A percentile compares a stretch with the other conserved stretches of the same genome.
These are phyloP conservation scores for Venturia oleaginea DNA, from an alignment of 2,329 filamentous ascomycete genomes.

Conservation along the genomic window DNA sequence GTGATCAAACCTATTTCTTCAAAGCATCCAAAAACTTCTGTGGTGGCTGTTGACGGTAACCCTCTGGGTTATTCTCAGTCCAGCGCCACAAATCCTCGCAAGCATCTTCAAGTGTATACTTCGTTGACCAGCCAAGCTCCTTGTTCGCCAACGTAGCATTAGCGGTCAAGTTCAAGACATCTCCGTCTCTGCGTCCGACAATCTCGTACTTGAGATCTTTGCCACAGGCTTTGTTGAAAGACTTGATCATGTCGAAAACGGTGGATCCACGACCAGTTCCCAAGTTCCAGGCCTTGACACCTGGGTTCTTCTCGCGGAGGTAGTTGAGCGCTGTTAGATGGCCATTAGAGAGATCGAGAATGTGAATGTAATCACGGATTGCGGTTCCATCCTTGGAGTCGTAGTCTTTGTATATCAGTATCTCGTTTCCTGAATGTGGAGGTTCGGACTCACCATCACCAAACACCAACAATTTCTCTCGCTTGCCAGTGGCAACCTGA, in stretches of 20 bases:
- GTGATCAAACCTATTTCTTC: slow-evolving; percentile 5
- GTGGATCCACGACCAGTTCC: slow-evolving; percentile 92
- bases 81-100: slow-evolving; percentile 94
- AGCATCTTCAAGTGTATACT: slow-evolving; percentile 82
- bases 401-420: slow-evolving; percentile 58
- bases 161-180: slow-evolving; percentile 90
- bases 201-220: slow-evolving; percentile 81
- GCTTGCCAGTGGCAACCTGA: slow-evolving; percentile 90
- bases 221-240: slow-evolving; percentile 81
- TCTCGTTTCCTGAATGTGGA: not conserved
- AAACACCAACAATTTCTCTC: slow-evolving; percentile 89
- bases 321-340: slow-evolving; percentile 87
- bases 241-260: slow-evolving; percentile 94
- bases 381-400: slow-evolving; percentile 80
- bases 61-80: slow-evolving; percentile 94
- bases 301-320: slow-evolving; percentile 73
- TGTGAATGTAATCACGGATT: slow-evolving; percentile 97
- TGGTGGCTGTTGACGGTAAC: slow-evolving; percentile 87
- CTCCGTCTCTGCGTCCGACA: slow-evolving; percentile 69
- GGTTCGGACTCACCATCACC: slow-evolving; percentile 61
- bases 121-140: slow-evolving; percentile 87
- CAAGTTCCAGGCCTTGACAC: slow-evolving; percentile 92
- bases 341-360: slow-evolving; percentile 77
- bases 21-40: slow-evolving; percentile 47
- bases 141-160: slow-evolving; percentile 79